These are phyloP conservation scores for Tuber brumale DNA, from an alignment of 495 filamentous ascomycete genomes.

Conservation along the genomic window DNA sequence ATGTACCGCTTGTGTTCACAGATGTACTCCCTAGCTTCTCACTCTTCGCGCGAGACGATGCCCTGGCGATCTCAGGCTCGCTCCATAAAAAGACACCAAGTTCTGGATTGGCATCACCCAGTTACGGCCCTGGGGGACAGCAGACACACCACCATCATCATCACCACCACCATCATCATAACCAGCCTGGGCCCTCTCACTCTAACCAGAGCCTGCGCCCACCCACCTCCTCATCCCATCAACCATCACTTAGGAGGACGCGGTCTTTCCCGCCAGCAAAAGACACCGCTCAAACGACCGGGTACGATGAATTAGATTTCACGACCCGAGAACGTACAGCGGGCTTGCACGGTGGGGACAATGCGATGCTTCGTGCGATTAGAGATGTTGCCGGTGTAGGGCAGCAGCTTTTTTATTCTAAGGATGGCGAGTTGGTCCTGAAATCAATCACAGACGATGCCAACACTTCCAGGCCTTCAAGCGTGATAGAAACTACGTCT, in stretches of 20 bases:
- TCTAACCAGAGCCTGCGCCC: constrained; percentile 37
- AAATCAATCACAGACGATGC: constrained; percentile 41
- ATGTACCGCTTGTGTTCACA: constrained; percentile 41
- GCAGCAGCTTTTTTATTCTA: constrained; percentile 41
- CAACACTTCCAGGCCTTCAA: constrained; percentile 38
- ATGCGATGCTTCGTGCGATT: constrained; percentile 41
- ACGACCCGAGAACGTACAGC: constrained; percentile 42
- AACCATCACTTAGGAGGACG: constrained; percentile 34
- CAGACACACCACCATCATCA: constrained; percentile 25
- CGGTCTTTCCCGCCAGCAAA: constrained; percentile 43
- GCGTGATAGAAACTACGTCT: constrained; percentile 41
- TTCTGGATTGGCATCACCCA: constrained; percentile 39
- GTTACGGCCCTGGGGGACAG: constrained; percentile 27
- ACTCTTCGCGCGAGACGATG: constrained; percentile 40
- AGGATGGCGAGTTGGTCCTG: constrained; percentile 41
- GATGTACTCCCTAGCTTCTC: constrained; percentile 41
- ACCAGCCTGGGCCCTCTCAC: constrained; percentile 22
- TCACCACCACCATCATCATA: background rate
- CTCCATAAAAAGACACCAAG: constrained; percentile 42
- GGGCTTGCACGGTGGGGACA: constrained; percentile 40
- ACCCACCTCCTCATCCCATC: constrained; percentile 27
- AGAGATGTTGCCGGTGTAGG: constrained; percentile 42
- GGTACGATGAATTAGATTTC: constrained; percentile 42
- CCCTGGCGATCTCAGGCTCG: constrained; percentile 39
- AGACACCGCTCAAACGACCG: constrained; percentile 39